These are phyloP conservation scores for Priceomyces haplophilus DNA, from an alignment of 805 yeast genomes.

Conservation along the genomic window DNA sequence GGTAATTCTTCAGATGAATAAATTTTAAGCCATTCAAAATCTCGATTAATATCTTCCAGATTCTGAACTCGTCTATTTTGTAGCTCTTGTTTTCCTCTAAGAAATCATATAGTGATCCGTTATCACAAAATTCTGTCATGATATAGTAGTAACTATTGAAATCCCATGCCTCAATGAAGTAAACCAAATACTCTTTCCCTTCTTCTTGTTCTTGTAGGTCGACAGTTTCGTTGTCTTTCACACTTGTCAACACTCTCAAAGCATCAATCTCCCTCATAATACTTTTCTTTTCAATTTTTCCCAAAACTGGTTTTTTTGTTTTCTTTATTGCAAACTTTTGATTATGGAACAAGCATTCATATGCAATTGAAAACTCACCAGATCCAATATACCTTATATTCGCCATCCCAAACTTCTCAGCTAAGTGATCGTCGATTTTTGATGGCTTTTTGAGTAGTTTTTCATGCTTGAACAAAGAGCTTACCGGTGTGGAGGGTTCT, in stretches of 20 bases:
- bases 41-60: conserved; percentile 93
- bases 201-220: conserved; percentile 44
- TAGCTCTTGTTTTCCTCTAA: conserved; percentile 70
- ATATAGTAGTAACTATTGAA: conserved; percentile 71
- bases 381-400: conserved; percentile 71
- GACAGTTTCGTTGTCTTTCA: conserved; percentile 32
- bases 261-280: conserved; percentile 76
- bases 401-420: conserved; percentile 46
- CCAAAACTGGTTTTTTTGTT: conserved; percentile 60
- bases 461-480: conserved; percentile 3
- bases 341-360: conserved; percentile 67
- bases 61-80: conserved; percentile 91
- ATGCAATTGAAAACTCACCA: conserved; percentile 91
- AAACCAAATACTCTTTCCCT: conserved; percentile 75
- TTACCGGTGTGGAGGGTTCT: conserved; percentile 20
- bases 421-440: conserved; percentile 43
- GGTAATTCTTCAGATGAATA: conserved; percentile 68
- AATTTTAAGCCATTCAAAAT: conserved; percentile 73
- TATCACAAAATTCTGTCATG: conserved; percentile 94
- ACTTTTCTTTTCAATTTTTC: conserved; percentile 53
- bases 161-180: conserved; percentile 85
- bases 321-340: conserved; percentile 84
- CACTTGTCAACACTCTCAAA: conserved; percentile 42
- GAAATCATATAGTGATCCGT: conserved; percentile 83
- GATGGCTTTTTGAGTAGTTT: conserved; percentile 2